Evolutionary conservation across 805 yeast species (phyloP).

Genomic region (Zygosaccharomyces gambellarensis): DNA sequence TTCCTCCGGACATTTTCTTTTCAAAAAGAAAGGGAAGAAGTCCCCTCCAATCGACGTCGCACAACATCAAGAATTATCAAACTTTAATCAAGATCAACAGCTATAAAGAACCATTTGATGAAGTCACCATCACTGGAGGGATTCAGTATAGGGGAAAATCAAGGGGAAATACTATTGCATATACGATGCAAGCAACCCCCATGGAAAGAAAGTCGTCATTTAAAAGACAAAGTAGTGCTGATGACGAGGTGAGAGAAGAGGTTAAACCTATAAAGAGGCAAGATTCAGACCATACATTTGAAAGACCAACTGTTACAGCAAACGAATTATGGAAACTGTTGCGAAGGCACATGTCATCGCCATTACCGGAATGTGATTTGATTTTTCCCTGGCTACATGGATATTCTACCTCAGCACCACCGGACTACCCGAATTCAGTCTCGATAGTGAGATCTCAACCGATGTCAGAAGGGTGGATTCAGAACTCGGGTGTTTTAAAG

Average conservation of each 20-base stretch:
- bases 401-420: constrained; percentile 50
- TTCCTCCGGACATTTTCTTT: neutral
- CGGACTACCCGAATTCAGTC: constrained; percentile 45
- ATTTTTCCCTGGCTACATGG: constrained; percentile 95
- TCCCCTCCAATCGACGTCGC: neutral
- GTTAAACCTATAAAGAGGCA: constrained; percentile 11
- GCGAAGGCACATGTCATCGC: constrained; percentile 15
- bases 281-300: constrained; percentile 7
- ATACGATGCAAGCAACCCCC: constrained; percentile 2
- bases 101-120: neutral
- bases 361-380: constrained; percentile 56
- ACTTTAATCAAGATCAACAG: neutral
- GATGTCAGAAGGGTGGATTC: constrained; percentile 14
- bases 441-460: constrained; percentile 32
- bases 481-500: constrained; percentile 42
- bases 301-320: constrained; percentile 7
- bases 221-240: constrained; percentile 11
- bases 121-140: neutral
- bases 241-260: constrained; percentile 5
- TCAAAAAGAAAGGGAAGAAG: neutral
- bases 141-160: neutral
- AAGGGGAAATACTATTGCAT: neutral
- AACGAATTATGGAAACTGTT: constrained; percentile 12
- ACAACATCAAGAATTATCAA: neutral
- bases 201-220: constrained; percentile 10